Conservation (phyloP, 192 early-diverging fungal species). For the Coemansia sp. region DNA sequence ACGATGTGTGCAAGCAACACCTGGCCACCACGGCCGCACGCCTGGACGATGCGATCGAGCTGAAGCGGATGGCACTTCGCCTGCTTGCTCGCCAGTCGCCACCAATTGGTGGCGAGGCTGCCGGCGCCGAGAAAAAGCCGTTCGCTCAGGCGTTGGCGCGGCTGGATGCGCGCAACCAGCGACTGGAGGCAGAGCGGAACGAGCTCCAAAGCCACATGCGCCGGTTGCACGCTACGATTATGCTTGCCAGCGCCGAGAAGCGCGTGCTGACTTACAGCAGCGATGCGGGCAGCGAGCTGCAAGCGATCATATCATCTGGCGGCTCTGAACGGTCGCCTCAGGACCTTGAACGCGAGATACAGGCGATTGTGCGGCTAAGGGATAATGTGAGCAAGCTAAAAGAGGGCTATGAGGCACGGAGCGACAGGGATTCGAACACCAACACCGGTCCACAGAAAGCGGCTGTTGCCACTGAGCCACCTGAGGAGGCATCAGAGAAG, state of each 20-base stretch:
- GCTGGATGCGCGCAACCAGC: background rate
- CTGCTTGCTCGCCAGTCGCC: background rate
- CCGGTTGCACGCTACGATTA: slow-evolving; percentile 13
- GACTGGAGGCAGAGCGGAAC: background rate
- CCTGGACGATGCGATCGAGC: slow-evolving; percentile 3
- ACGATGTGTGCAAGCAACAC: background rate
- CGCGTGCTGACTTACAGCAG: background rate
- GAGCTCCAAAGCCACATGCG: background rate
- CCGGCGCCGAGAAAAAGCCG: background rate
- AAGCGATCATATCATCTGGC: background rate
- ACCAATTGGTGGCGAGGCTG: background rate
- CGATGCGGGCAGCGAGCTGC: background rate
- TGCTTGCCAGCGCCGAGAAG: slow-evolving; percentile 15
- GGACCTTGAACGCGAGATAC: slow-evolving; percentile 1
- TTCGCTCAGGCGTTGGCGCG: background rate
- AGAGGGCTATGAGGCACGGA: background rate
- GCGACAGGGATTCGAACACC: background rate
- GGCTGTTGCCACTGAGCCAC: too few species aligned
- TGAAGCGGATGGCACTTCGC: slow-evolving; percentile 6
- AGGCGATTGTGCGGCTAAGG: background rate
- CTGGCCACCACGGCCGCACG: background rate
- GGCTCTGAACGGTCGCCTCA: background rate
- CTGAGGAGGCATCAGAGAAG: background rate
- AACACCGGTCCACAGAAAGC: background rate
- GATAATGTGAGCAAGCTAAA: background rate